Percentiles rank a stretch among this genome's conserved stretches.
Evolutionary conservation across 2,329 filamentous ascomycete species (phyloP).

Genomic region (Pochonia chlamydosporia): DNA sequence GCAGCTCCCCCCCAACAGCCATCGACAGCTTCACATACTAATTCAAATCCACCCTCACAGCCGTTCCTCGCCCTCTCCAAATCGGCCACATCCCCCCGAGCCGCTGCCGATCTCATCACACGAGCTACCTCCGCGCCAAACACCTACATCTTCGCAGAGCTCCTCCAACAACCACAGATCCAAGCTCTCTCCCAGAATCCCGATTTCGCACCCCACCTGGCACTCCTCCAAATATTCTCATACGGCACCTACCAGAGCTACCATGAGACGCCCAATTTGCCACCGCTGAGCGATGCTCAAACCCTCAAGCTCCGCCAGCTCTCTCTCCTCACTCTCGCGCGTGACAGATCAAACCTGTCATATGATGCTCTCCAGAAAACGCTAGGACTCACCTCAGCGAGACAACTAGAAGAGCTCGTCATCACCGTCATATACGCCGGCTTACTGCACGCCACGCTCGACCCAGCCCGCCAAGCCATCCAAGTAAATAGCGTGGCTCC

Average conservation of each 20-base stretch:
- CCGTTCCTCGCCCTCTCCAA: constrained; percentile 89
- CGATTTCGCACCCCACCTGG: constrained; percentile 60
- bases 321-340: constrained; percentile 75
- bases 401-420: constrained; percentile 78
- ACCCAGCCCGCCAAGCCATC: constrained; percentile 69
- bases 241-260: constrained; percentile 86
- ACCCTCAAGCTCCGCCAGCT: constrained; percentile 83
- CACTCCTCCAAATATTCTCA: constrained; percentile 80
- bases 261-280: constrained; percentile 47
- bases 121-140: constrained; percentile 86
- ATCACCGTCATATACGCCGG: constrained; percentile 84
- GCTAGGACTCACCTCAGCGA: constrained; percentile 60
- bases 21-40: neutral
- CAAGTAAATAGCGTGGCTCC: constrained; percentile 76
- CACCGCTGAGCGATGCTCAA: constrained; percentile 67
- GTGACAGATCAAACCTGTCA: constrained; percentile 60
- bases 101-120: constrained; percentile 77
- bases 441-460: constrained; percentile 75
- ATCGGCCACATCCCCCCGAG: constrained; percentile 75
- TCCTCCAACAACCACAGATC: constrained; percentile 76
- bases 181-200: constrained; percentile 59
- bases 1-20: neutral
- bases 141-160: constrained; percentile 89
- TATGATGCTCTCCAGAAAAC: constrained; percentile 63
- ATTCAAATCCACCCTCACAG: constrained; percentile 32